Conservation (phyloP, 345 rosid species). For the Populus euphratica region DNA sequence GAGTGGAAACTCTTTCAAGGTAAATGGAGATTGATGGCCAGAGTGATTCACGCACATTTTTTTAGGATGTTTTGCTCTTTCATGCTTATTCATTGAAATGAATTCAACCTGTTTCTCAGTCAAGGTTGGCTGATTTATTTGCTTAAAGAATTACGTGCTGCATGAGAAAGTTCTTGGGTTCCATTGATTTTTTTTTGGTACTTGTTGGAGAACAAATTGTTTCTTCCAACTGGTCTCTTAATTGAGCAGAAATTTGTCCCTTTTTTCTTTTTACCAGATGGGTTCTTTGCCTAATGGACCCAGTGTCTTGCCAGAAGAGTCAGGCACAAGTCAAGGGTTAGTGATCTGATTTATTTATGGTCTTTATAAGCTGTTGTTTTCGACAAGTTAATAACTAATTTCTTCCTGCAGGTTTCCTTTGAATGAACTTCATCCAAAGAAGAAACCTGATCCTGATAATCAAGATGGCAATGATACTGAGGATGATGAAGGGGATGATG, state of each 20-base stretch:
- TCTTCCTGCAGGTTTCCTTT: slow-evolving; percentile 43
- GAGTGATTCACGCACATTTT: neutral
- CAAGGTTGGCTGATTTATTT: neutral
- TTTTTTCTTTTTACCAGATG: slow-evolving; percentile 26
- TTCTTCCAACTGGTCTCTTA: neutral
- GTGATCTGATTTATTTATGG: slow-evolving; percentile 8
- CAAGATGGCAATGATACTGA: slow-evolving; percentile 49
- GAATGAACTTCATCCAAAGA: slow-evolving; percentile 30
- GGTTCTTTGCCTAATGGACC: slow-evolving; percentile 28
- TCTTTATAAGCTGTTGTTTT: slow-evolving; percentile 1
- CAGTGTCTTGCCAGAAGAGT: slow-evolving; percentile 21
- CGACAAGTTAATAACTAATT: neutral
- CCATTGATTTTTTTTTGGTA: neutral
- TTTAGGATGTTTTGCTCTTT: neutral
- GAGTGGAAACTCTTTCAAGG: neutral
- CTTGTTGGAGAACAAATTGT: neutral
- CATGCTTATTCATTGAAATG: neutral
- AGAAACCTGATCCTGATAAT: slow-evolving; percentile 41
- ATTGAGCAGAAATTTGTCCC: slow-evolving; percentile 6
- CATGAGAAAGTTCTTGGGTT: neutral
- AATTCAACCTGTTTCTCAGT: neutral
- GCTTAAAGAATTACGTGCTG: neutral
- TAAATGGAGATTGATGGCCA: neutral
- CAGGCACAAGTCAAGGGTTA: slow-evolving; percentile 33
- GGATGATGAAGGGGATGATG: slow-evolving; percentile 30